Base-by-base conservation (phyloP, 345 rosid genomes). In the Salix purpurea region DNA sequence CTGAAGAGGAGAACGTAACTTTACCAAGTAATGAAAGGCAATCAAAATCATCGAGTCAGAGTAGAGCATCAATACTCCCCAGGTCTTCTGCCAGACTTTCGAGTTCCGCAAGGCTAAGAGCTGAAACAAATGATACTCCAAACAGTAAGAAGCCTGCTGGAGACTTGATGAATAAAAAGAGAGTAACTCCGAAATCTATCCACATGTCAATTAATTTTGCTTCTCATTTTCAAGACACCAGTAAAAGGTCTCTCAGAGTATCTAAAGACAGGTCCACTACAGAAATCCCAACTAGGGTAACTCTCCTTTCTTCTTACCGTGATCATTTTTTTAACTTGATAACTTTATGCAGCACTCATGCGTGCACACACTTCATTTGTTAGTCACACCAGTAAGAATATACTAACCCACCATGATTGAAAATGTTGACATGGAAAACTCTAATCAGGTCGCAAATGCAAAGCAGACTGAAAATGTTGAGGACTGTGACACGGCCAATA, bases 231-330 rank as follows among this genome's bases (percentile, higher is more conserved):
- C 65, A 74, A 74, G 74, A 78, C 76, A 76, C 80, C 62, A 79
- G 61, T 54, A 85, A 86, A 86, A 46, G 81, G 76, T 83, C 83
- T 62, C 65, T 62, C 46, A 84, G 71, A 83, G 72, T 75, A 76
- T 50, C 87, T 44, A 85, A 75, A 83, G 85, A 83, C 58, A 75
- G 68, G 80, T 82, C 83, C 24, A 62, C 69, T 70, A 46, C 80
- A 60, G 79, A 74, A 76, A 83, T 84, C 81, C 83, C 89, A 77
- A 77, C 80, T 76, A 86, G 46, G 86, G 97, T 91, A 89, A 70
- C 66, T 77, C 66, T 77, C 39, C 60, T 2, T 54, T 46, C 46
- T 40, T 32, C 32, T 10, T 21, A 1, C n/a, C 24, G 36, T 67
- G 66, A 34, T 34, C 16, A 67, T 92, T 42, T 10, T 11, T 42